Evolutionary conservation across 2,329 filamentous ascomycete species (phyloP), one percentile per base, ranked within the genome.

Genomic region (Phaeosphaeriaceae sp.): DNA sequence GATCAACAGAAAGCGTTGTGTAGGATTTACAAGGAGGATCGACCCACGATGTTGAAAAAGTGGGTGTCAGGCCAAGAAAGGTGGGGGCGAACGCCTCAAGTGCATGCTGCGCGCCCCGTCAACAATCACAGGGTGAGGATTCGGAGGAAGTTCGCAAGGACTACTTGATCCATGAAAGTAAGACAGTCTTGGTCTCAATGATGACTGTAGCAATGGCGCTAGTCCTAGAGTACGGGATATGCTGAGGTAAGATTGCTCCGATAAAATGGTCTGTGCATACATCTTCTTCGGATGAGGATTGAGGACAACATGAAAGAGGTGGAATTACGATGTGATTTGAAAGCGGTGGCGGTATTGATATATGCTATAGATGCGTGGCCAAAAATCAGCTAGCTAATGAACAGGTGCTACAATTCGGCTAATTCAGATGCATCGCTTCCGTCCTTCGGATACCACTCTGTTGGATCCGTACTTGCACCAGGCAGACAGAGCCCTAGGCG

Each of bases 401-500:
- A 40, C 15, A n/a, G 15, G 13, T 17, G 21, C 23, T 48, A 54
- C 15, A 54, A 19, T 7, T 54, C 52, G 21, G 32, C 24, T 7
- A 54, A 21, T 22, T 70, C 67, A n/a, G 65, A 55, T 4, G 63
- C 60, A 10, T 58, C 66, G 54, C 57, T 58, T 19, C 52, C 59
- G 43, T 63, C 60, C 44, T 67, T 66, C 1, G 73, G 70, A 59
- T 78, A 86, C 89, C 89, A 91, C 66, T 91, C 86, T 48, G 82
- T 81, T 2, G 89, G 89, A 73, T 91, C 89, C 13, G 91, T 91
- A 13, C 91, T 91, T 0, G 94, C 53, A 43, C 43, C 26, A 22
- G 53, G 94, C 1, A 97, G 83, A 79, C 95, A 99, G 30, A 98
- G 81, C 0, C 95, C 95, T 54, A 99, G 78, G 56, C 95, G 85